These are phyloP conservation scores for Xylaria curta DNA, from an alignment of 495 filamentous ascomycete species.

Conservation along the genomic window DNA sequence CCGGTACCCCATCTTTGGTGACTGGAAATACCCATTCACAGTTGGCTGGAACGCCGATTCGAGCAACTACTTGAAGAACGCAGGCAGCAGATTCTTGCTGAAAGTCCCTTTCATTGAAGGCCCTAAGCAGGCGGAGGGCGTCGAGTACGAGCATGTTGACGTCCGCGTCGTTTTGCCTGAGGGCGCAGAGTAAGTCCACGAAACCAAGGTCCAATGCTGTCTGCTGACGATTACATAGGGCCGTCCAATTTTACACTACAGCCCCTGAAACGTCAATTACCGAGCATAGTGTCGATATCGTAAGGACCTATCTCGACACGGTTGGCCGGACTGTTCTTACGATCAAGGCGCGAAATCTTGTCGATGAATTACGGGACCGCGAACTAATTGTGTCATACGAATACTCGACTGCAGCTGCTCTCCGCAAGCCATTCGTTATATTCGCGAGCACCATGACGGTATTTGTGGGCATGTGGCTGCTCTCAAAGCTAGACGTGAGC, in stretches of 20 bases:
- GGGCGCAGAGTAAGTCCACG: conserved; percentile 76
- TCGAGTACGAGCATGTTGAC: conserved; percentile 82
- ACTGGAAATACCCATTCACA: conserved; percentile 96
- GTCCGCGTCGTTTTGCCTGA: conserved; percentile 88
- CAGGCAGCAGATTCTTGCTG: conserved; percentile 74
- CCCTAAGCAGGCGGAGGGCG: conserved; percentile 79
- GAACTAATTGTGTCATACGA: conserved; percentile 90
- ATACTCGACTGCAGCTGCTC: conserved; percentile 72
- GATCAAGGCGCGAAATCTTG: conserved; percentile 81
- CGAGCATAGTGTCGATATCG: conserved; percentile 54
- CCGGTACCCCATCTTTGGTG: conserved; percentile 90
- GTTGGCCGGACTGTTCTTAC: conserved; percentile 83
- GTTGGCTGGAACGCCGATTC: conserved; percentile 93
- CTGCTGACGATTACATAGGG: conserved; percentile 54
- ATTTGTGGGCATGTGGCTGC: conserved; percentile 75
- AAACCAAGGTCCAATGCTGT: neutral
- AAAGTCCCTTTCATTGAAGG: conserved; percentile 97
- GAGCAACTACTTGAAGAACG: conserved; percentile 69
- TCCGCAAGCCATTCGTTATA: conserved; percentile 87
- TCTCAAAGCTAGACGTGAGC: conserved; percentile 74
- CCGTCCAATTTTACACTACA: conserved; percentile 70
- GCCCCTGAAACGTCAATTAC: conserved; percentile 65
- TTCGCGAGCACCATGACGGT: conserved; percentile 75
- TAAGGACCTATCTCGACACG: conserved; percentile 92
- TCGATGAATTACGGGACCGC: conserved; percentile 83